Evolutionary conservation across 164 flowering plant genomes (phyloP).

Genomic region (Annona squamosa): DNA sequence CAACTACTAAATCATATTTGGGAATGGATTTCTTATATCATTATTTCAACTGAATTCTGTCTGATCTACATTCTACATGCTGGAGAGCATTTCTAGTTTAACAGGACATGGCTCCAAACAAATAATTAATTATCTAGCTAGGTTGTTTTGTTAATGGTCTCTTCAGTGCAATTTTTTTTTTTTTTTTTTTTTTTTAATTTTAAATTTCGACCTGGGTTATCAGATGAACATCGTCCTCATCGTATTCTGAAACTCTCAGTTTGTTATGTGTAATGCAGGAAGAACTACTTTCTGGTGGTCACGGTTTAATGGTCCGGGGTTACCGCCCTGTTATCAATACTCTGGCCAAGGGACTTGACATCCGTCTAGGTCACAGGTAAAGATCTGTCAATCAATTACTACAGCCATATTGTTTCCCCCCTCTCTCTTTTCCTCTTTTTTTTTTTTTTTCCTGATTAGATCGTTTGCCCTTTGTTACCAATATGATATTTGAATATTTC

Average conservation of each 20-base stretch:
- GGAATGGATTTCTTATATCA: too few relatives aligned
- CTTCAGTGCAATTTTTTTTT: too few relatives aligned
- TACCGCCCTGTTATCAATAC: conserved; percentile 85
- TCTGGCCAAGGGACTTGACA: conserved; percentile 88
- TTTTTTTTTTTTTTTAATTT: too few relatives aligned
- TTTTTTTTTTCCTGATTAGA: background rate
- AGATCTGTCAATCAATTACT: background rate
- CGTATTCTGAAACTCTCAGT: too few relatives aligned
- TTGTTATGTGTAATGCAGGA: conserved; percentile 38
- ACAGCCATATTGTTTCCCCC: background rate
- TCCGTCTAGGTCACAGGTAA: conserved; percentile 77
- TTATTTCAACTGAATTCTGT: too few relatives aligned
- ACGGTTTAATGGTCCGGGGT: conserved; percentile 97
- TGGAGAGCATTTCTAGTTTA: background rate
- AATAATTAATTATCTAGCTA: background rate
- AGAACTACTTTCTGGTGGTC: conserved; percentile 92
- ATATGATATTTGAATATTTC: background rate
- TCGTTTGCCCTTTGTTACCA: background rate
- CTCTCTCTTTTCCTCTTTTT: background rate
- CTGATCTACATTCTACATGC: background rate
- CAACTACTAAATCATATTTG: background rate
- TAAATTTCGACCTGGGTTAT: too few relatives aligned
- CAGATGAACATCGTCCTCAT: too few relatives aligned
- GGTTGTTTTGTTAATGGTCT: background rate
- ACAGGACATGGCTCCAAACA: too few relatives aligned